Percentiles rank a stretch among this genome's conserved stretches.
Conservation (phyloP, 331 rosid species). For the Spiraea crenata region DNA sequence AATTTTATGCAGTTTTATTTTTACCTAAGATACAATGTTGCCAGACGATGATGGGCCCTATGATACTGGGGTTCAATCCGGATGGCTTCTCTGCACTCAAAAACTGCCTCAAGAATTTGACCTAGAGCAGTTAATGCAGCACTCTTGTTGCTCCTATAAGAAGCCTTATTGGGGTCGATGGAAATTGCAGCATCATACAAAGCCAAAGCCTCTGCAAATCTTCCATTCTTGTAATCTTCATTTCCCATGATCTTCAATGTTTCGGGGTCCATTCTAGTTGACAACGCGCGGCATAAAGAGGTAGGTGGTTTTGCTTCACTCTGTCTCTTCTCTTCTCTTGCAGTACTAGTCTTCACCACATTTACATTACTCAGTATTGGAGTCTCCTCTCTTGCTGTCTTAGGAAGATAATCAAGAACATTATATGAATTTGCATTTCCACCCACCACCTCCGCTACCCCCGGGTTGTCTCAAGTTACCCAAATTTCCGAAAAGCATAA, state of each 20-base stretch:
- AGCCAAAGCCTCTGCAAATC: conserved; percentile 74
- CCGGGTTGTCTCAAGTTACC: conserved; percentile 64
- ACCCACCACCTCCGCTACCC: conserved; percentile 17
- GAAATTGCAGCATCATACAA: conserved; percentile 75
- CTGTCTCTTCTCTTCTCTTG: conserved; percentile 10
- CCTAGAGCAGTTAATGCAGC: conserved; percentile 86
- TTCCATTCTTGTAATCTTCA: conserved; percentile 82
- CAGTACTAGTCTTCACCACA: conserved; percentile 20
- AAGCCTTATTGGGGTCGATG: conserved; percentile 68
- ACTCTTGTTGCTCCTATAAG: conserved; percentile 81
- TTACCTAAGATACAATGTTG: conserved; percentile 65
- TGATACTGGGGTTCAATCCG: conserved; percentile 71
- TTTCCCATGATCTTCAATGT: conserved; percentile 81
- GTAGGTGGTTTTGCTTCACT: conserved; percentile 6
- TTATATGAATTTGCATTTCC: conserved; percentile 28
- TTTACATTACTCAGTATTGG: conserved; percentile 18
- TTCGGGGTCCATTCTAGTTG: conserved; percentile 84
- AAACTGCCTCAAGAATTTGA: conserved; percentile 65
- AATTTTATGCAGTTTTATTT: neutral
- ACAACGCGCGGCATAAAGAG: conserved; percentile 61
- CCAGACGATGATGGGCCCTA: conserved; percentile 78
- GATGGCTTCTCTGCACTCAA: conserved; percentile 79
- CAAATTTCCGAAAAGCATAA: conserved; percentile 64
- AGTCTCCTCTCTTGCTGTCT: conserved; percentile 32
- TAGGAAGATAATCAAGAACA: conserved; percentile 36